phyloP scores from a whole-genome alignment of 768 basidiomycete species.

The Mycena galopus region DNA sequence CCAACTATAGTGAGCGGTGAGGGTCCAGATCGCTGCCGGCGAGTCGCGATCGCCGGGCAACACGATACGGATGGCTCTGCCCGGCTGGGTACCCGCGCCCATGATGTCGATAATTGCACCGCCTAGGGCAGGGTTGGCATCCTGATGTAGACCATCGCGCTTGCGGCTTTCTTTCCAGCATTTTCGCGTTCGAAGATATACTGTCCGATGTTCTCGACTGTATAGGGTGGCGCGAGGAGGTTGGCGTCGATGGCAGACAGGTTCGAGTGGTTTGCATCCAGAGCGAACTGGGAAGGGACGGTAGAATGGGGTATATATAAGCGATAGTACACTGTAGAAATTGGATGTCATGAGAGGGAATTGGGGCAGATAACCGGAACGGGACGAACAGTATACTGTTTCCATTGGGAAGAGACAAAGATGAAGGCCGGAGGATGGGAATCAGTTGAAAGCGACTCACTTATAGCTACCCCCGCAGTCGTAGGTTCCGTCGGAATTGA shows the following conservation, averaged over 20 bases:
- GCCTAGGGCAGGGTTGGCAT: slow-evolving; percentile 2
- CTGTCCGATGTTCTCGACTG: slow-evolving; percentile 11
- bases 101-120: slow-evolving; percentile 11
- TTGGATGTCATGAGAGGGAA: neutral
- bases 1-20: neutral
- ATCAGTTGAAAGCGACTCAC: neutral
- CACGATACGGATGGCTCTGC: slow-evolving; percentile 7
- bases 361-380: neutral
- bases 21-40: neutral
- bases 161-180: neutral
- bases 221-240: slow-evolving; percentile 15
- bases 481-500: neutral
- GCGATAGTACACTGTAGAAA: slow-evolving; percentile 7
- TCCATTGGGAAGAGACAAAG: slow-evolving; percentile 12
- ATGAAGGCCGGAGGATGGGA: neutral
- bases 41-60: neutral
- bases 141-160: slow-evolving; percentile 17
- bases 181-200: slow-evolving; percentile 10
- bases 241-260: slow-evolving; percentile 17
- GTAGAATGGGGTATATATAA: neutral
- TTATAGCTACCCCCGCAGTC: neutral
- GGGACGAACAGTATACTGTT: neutral
- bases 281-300: slow-evolving; percentile 10
- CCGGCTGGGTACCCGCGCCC: slow-evolving; percentile 3
- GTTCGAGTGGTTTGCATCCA: slow-evolving; percentile 14